phyloP scores from a whole-genome alignment of 2,329 filamentous ascomycete species.

The Phialophora macrospora region DNA sequence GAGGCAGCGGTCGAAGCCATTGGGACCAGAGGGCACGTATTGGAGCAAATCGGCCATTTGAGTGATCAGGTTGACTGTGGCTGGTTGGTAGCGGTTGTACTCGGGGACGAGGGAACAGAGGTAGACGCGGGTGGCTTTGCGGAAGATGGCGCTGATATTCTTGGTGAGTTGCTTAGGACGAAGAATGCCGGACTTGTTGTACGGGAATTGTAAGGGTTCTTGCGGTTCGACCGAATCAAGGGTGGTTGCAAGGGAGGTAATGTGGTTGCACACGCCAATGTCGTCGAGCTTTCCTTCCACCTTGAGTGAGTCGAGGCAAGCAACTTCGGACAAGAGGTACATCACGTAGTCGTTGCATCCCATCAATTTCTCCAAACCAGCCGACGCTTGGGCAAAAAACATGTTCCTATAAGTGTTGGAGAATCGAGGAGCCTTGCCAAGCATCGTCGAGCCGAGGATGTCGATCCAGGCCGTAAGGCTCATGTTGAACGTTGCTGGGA shows the following conservation, averaged over 20 bases:
- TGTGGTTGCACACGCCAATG: constrained; percentile 84
- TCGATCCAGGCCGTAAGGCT: constrained; percentile 93
- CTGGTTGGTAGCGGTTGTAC: constrained; percentile 74
- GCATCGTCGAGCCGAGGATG: constrained; percentile 92
- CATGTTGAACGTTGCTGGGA: constrained; percentile 88
- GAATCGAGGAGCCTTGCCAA: constrained; percentile 81
- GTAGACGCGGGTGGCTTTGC: constrained; percentile 90
- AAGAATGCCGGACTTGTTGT: constrained; percentile 69
- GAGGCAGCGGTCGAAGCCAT: constrained; percentile 86
- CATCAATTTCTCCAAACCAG: constrained; percentile 90
- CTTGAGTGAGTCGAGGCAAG: constrained; percentile 90
- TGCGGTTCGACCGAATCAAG: constrained; percentile 42
- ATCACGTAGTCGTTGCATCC: constrained; percentile 96
- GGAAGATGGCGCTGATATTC: constrained; percentile 90
- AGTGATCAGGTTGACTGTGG: constrained; percentile 75
- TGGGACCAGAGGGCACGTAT: constrained; percentile 78
- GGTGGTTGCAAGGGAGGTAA: constrained; percentile 78
- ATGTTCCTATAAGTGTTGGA: constrained; percentile 96
- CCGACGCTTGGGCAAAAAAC: constrained; percentile 68
- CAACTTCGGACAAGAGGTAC: constrained; percentile 97
- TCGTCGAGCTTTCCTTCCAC: constrained; percentile 77
- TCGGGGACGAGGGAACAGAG: constrained; percentile 94
- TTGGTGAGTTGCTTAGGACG: constrained; percentile 80
- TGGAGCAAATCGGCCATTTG: constrained; percentile 77
- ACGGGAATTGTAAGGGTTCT: constrained; percentile 64